Evolutionary conservation across 768 basidiomycete genomes (phyloP).

Genomic region (Polyporus arcularius): DNA sequence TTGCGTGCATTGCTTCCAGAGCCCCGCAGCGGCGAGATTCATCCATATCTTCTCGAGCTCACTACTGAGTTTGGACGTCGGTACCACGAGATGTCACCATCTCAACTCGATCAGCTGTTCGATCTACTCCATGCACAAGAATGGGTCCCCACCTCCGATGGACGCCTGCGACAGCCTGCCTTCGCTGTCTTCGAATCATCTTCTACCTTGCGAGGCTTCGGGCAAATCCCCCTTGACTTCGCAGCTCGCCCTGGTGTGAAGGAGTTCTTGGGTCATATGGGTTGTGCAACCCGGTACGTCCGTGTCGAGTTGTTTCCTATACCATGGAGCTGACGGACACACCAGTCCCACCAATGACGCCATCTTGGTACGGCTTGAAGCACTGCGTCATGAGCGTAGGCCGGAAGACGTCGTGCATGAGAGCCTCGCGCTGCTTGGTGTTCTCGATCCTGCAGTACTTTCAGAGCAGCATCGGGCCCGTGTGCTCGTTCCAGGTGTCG

Average conservation of each 20-base stretch:
- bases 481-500: conserved; percentile 9
- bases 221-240: conserved; percentile 22
- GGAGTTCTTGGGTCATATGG: conserved; percentile 34
- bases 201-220: conserved; percentile 27
- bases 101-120: background rate
- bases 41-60: background rate
- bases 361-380: background rate
- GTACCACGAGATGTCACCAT: background rate
- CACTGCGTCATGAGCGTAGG: background rate
- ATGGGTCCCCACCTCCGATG: background rate
- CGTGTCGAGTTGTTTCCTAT: background rate
- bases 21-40: no score
- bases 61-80: conserved; percentile 5
- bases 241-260: conserved; percentile 11
- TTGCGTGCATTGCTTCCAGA: background rate
- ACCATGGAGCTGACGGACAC: background rate
- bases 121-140: background rate
- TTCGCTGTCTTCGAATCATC: background rate
- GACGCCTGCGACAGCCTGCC: background rate
- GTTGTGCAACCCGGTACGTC: conserved; percentile 42
- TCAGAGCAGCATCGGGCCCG: conserved; percentile 21
- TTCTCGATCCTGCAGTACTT: conserved; percentile 11
- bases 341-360: background rate
- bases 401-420: background rate
- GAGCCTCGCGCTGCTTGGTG: background rate